phyloP scores from a whole-genome alignment of 495 filamentous ascomycete genomes.

The Hypoxylon subgilvum region DNA sequence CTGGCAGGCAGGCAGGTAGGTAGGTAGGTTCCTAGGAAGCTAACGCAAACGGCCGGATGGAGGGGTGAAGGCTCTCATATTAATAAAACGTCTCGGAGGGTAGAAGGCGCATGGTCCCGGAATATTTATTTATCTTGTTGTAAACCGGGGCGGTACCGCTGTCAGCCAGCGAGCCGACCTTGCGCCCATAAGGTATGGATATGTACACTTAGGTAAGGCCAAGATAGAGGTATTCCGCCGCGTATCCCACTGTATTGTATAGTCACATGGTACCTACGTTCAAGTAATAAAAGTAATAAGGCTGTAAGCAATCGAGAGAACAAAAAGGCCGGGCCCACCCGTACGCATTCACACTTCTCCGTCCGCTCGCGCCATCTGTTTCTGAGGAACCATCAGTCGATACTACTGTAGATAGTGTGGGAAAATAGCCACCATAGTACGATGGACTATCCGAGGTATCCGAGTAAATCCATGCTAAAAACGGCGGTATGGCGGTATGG shows the following conservation, averaged over 20 bases:
- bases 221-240: too few species aligned
- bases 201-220: too few species aligned
- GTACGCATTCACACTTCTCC: constrained; percentile 6
- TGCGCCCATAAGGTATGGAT: too few species aligned
- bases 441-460: constrained; percentile 36
- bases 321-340: constrained; percentile 24
- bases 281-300: background rate
- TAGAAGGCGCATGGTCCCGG: constrained; percentile 7
- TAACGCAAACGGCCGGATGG: constrained; percentile 3
- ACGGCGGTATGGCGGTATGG: constrained; percentile 31
- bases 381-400: constrained; percentile 28
- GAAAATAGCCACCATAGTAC: constrained; percentile 26
- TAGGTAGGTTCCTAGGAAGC: too few species aligned
- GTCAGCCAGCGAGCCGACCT: constrained; percentile 7
- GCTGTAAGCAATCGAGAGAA: background rate
- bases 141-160: background rate
- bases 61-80: constrained; percentile 14
- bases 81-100: constrained; percentile 21
- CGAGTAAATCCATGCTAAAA: constrained; percentile 17
- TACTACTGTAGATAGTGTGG: constrained; percentile 30
- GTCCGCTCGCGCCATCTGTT: constrained; percentile 32
- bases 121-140: constrained; percentile 21
- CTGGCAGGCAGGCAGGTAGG: too few species aligned
- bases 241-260: too few species aligned
- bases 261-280: too few species aligned